Conservation (phyloP, 1,284 basidiomycete genomes). For the Cerioporus squamosus region DNA sequence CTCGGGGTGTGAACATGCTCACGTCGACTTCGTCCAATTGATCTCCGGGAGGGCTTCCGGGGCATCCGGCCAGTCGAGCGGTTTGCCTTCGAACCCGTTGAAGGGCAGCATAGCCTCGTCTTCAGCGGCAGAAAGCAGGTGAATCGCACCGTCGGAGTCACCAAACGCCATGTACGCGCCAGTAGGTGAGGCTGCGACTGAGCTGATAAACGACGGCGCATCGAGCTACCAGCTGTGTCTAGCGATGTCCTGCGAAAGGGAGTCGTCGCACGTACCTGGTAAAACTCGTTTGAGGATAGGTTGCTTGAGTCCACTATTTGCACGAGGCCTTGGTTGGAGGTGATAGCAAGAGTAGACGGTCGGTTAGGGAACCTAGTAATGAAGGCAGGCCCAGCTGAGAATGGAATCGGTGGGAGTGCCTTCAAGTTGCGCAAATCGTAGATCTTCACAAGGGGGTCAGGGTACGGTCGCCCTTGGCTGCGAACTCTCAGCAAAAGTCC, state of each 20-base stretch:
- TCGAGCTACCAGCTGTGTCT: conserved; percentile 53
- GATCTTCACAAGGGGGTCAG: conserved; percentile 92
- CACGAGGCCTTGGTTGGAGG: conserved; percentile 87
- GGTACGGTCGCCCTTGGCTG: conserved; percentile 87
- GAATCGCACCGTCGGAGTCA: conserved; percentile 86
- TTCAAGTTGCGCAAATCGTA: conserved; percentile 89
- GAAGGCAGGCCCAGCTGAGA: conserved; percentile 88
- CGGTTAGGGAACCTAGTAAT: conserved; percentile 85
- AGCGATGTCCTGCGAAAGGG: not conserved
- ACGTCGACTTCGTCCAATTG: conserved; percentile 85
- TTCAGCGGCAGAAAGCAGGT: conserved; percentile 80
- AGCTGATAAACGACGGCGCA: conserved; percentile 76
- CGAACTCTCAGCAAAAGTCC: conserved; percentile 1
- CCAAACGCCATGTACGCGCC: conserved; percentile 94
- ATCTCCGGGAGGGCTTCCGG: conserved; percentile 74
- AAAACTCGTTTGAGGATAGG: conserved; percentile 74
- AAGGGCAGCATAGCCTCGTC: conserved; percentile 75
- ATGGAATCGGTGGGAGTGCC: conserved; percentile 82
- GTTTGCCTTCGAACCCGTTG: conserved; percentile 87
- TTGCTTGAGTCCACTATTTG: conserved; percentile 87
- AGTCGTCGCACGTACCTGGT: conserved; percentile 55
- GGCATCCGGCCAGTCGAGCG: conserved; percentile 85
- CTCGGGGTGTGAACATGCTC: conserved; percentile 31
- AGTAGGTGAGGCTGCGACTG: conserved; percentile 83
- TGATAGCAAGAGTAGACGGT: conserved; percentile 78